Evolutionary conservation across 345 rosid genomes (phyloP).

Genomic region (Cardamine resedifolia): DNA sequence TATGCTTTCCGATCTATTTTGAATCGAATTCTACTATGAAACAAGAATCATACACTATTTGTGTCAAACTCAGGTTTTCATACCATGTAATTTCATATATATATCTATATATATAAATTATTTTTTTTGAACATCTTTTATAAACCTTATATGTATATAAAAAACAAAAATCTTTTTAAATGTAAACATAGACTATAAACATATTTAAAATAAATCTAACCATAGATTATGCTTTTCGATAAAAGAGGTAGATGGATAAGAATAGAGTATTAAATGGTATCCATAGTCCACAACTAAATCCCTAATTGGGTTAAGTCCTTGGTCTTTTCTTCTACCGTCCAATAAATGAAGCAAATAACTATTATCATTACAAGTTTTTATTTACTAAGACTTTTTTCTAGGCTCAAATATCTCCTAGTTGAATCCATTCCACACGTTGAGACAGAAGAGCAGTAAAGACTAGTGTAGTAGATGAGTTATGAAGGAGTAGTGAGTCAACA

Average conservation of each 20-base stretch:
- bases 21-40: neutral
- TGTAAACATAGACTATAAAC: neutral
- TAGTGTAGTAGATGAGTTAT: neutral
- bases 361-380: constrained; percentile 3
- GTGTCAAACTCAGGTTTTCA: neutral
- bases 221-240: no score
- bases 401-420: neutral
- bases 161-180: neutral
- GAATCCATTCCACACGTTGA: constrained; percentile 33
- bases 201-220: neutral
- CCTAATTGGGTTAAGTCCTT: constrained; percentile 13
- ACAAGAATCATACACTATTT: neutral
- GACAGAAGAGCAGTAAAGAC: constrained; percentile 6
- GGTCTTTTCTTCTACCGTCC: constrained; percentile 29
- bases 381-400: neutral
- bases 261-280: constrained; percentile 5
- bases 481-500: constrained; percentile 26
- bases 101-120: no score
- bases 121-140: no score
- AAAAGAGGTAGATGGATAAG: constrained; percentile 17
- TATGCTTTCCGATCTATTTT: neutral
- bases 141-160: neutral
- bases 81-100: no score
- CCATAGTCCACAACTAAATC: constrained; percentile 7
- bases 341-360: constrained; percentile 9